Evolutionary conservation across 345 rosid genomes (phyloP).

Genomic region (Laguncularia racemosa): DNA sequence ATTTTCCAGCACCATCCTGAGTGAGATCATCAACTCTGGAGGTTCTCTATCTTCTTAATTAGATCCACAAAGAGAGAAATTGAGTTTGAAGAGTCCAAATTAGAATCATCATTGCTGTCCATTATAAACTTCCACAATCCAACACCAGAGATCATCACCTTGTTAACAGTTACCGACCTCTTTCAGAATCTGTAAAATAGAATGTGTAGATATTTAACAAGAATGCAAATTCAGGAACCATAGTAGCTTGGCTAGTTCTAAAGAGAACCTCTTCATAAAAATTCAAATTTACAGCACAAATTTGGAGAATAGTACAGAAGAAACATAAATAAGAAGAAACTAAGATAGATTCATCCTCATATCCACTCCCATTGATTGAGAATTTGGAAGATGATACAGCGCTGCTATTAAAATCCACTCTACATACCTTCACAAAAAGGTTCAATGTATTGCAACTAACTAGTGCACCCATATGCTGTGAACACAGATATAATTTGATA

Average conservation of each 20-base stretch:
- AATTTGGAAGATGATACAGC: slow-evolving; percentile 96
- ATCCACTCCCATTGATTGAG: slow-evolving; percentile 99
- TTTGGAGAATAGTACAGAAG: slow-evolving; percentile 88
- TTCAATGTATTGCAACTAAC: slow-evolving; percentile 4
- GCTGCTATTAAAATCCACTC: slow-evolving; percentile 99
- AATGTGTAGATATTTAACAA: background rate
- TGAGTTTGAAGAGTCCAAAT: slow-evolving; percentile 20
- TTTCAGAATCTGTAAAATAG: slow-evolving; percentile 65
- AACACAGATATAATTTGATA: too few species aligned
- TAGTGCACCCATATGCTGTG: background rate
- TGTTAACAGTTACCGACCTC: slow-evolving; percentile 54
- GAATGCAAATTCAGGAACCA: slow-evolving; percentile 28
- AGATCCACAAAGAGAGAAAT: slow-evolving; percentile 56
- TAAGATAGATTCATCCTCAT: slow-evolving; percentile 98
- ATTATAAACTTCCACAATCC: slow-evolving; percentile 81
- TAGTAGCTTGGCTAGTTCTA: too few species aligned
- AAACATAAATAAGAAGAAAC: slow-evolving; percentile 73
- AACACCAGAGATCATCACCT: slow-evolving; percentile 59
- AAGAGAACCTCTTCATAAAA: slow-evolving; percentile 6
- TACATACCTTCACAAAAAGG: slow-evolving; percentile 61
- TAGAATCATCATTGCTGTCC: slow-evolving; percentile 32
- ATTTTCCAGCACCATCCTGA: slow-evolving; percentile 17
- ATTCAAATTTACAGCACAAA: slow-evolving; percentile 69
- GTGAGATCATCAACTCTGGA: slow-evolving; percentile 23
- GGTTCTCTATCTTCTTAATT: slow-evolving; percentile 72